phyloP scores from a whole-genome alignment of 169 alveolate genomes.

The Eimeria praecox region DNA sequence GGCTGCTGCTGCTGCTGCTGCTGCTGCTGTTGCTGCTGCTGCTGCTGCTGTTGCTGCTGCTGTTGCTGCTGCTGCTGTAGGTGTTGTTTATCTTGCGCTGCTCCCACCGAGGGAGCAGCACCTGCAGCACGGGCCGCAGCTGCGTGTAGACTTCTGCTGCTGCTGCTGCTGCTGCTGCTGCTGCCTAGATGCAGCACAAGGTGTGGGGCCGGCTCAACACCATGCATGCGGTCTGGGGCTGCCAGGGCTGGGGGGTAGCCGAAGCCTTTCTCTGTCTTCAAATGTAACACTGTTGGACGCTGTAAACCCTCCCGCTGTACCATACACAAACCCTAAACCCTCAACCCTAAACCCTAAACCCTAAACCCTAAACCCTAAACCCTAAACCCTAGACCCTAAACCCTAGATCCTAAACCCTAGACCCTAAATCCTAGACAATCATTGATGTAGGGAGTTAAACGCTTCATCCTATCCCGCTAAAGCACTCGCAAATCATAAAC shows the following conservation, averaged over 20 bases:
- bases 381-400: neutral
- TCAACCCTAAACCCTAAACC: conserved; percentile 21
- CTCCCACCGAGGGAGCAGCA: too few relatives aligned
- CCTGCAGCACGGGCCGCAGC: too few relatives aligned
- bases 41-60: neutral
- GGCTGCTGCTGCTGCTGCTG: neutral
- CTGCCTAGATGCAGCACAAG: neutral
- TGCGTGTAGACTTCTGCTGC: too few relatives aligned
- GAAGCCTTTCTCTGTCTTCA: conserved; percentile 89
- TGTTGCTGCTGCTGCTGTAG: neutral
- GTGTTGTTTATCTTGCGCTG: too few relatives aligned
- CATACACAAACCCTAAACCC: conserved; percentile 41
- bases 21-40: neutral
- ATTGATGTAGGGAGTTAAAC: too few relatives aligned
- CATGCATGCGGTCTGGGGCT: conserved; percentile 89
- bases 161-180: neutral
- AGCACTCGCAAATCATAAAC: too few relatives aligned
- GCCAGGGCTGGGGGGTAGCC: conserved; percentile 88
- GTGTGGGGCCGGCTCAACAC: conserved; percentile 58
- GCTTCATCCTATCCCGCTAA: too few relatives aligned
- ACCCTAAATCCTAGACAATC: too few relatives aligned
- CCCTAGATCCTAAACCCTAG: too few relatives aligned
- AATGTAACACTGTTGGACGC: conserved; percentile 88
- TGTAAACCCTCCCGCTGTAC: conserved; percentile 13
- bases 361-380: conserved; percentile 6